Percentiles rank a stretch among this genome's conserved stretches.
Evolutionary conservation across 768 basidiomycete genomes (phyloP).

Genomic region (Chlorophyllum brunneum): DNA sequence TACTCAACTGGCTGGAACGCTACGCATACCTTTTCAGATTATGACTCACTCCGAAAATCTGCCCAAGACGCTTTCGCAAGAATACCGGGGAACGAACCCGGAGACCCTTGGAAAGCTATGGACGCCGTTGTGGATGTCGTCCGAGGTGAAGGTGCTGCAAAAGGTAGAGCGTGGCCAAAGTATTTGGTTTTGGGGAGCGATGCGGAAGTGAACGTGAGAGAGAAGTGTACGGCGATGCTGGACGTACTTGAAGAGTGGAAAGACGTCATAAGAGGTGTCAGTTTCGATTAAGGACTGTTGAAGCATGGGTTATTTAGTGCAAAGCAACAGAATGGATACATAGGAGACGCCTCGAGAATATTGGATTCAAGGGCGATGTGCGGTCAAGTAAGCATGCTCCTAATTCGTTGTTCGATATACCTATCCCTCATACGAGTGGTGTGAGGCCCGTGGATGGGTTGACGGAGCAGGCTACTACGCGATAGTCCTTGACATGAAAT

Average conservation of each 20-base stretch:
- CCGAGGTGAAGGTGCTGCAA: slow-evolving; percentile 41
- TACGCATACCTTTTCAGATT: slow-evolving; percentile 41
- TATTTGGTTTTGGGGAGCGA: slow-evolving; percentile 35
- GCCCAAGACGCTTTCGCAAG: slow-evolving; percentile 27
- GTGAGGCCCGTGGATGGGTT: too few relatives aligned
- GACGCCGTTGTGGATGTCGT: slow-evolving; percentile 44
- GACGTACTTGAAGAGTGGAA: slow-evolving; percentile 50
- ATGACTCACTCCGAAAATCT: slow-evolving; percentile 39
- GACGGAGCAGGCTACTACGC: too few relatives aligned
- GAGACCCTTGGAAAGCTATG: slow-evolving; percentile 60
- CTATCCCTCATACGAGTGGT: too few relatives aligned
- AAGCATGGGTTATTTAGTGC: too few relatives aligned
- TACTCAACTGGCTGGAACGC: slow-evolving; percentile 34
- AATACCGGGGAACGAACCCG: slow-evolving; percentile 43
- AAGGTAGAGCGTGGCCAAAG: slow-evolving; percentile 23
- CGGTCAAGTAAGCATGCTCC: too few relatives aligned
- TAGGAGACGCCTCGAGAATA: too few relatives aligned
- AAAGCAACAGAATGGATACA: background rate
- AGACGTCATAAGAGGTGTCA: slow-evolving; percentile 43
- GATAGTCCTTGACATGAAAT: too few relatives aligned
- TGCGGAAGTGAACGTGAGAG: slow-evolving; percentile 46
- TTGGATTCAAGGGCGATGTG: too few relatives aligned
- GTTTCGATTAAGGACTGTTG: slow-evolving; percentile 22
- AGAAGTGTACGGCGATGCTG: slow-evolving; percentile 43
- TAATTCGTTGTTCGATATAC: too few relatives aligned